Conservation (phyloP, 495 filamentous ascomycete genomes). For the Podospora australis region DNA sequence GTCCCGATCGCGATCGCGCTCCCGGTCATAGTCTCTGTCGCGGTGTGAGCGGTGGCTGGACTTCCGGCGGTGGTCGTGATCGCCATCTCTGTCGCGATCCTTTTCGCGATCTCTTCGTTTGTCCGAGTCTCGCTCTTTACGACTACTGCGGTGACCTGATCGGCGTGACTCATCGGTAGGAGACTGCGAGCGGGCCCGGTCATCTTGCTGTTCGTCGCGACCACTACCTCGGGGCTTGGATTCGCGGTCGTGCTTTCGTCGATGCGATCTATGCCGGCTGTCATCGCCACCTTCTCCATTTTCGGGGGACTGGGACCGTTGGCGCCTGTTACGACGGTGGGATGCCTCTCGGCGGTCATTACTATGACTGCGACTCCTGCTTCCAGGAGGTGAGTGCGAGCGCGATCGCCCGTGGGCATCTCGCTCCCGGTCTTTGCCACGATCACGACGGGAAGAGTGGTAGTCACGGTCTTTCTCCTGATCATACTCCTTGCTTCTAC, state of each 20-base stretch:
- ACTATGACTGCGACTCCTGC: slow-evolving; percentile 35
- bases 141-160: slow-evolving; percentile 46
- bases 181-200: slow-evolving; percentile 47
- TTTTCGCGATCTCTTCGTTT: slow-evolving; percentile 34
- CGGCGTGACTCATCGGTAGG: slow-evolving; percentile 42
- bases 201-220: slow-evolving; percentile 32
- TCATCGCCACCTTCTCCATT: slow-evolving; percentile 44
- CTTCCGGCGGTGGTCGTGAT: slow-evolving; percentile 32
- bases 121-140: slow-evolving; percentile 41
- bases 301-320: slow-evolving; percentile 45
- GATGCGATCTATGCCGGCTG: slow-evolving; percentile 36
- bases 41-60: slow-evolving; percentile 41
- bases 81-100: slow-evolving; percentile 29
- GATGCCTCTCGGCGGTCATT: slow-evolving; percentile 47
- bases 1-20: slow-evolving; percentile 34
- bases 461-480: slow-evolving; percentile 22
- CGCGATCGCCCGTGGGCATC: slow-evolving; percentile 15
- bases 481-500: slow-evolving; percentile 15
- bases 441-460: slow-evolving; percentile 13
- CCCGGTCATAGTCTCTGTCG: slow-evolving; percentile 37
- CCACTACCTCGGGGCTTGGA: slow-evolving; percentile 22
- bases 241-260: slow-evolving; percentile 40
- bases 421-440: slow-evolving; percentile 24
- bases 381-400: slow-evolving; percentile 15
- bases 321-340: slow-evolving; percentile 43